These are phyloP conservation scores for Trichoderma afroharzianum DNA, from an alignment of 2,329 filamentous ascomycete genomes.

Conservation along the genomic window DNA sequence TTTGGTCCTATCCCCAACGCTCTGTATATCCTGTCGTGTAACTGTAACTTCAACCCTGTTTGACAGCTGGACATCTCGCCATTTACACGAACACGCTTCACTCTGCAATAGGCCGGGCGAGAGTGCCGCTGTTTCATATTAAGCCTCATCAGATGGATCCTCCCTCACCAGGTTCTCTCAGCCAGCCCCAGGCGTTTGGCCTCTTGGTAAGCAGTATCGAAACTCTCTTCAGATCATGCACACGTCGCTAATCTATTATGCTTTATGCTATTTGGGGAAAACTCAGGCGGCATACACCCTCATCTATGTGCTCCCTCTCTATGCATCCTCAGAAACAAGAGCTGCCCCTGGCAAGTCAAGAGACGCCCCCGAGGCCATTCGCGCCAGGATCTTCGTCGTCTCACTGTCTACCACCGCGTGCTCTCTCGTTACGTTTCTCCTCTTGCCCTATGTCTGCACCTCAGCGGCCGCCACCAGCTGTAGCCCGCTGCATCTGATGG, in stretches of 20 bases:
- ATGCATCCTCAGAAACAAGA: slow-evolving; percentile 74
- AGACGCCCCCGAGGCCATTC: slow-evolving; percentile 86
- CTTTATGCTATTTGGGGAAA: not conserved
- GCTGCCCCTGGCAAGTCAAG: slow-evolving; percentile 75
- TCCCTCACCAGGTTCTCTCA: slow-evolving; percentile 14
- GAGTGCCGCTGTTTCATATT: not conserved
- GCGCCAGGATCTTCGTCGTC: slow-evolving; percentile 77
- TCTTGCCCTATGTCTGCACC: slow-evolving; percentile 44
- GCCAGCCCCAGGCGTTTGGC: slow-evolving; percentile 26
- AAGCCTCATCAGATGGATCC: not conserved
- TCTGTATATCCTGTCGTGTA: not conserved
- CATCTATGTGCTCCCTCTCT: slow-evolving; percentile 87
- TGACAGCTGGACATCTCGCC: not conserved
- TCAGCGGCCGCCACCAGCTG: slow-evolving; percentile 35
- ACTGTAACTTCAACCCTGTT: not conserved
- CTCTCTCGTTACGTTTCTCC: slow-evolving; percentile 61
- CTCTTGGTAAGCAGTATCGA: slow-evolving; percentile 27
- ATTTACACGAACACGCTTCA: not conserved
- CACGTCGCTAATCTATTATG: not conserved
- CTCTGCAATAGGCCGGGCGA: not conserved
- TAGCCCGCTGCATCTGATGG: slow-evolving; percentile 63
- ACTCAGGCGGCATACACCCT: slow-evolving; percentile 70
- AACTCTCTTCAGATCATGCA: not conserved
- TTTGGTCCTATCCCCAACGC: not conserved
- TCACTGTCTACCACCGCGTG: slow-evolving; percentile 69